A percentile compares a stretch with the other conserved stretches of the same genome.
Evolutionary conservation across 2,329 filamentous ascomycete species (phyloP).

Genomic region (Bimuria novae-zelandiae): DNA sequence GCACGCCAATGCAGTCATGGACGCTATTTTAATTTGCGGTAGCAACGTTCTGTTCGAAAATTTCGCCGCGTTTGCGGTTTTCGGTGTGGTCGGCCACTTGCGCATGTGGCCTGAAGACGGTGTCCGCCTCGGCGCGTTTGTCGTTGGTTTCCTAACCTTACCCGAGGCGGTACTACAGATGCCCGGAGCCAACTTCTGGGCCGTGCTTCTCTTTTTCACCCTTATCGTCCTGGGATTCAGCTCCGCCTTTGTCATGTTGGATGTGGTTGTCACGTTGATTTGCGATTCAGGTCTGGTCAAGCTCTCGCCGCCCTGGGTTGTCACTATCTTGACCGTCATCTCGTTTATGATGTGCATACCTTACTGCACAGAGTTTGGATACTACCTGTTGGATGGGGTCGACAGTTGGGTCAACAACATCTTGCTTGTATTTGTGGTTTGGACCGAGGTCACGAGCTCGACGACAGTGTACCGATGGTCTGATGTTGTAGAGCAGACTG

Average conservation of each 20-base stretch:
- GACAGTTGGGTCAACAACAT: constrained; percentile 63
- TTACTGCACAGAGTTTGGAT: constrained; percentile 63
- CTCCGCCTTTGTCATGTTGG: constrained; percentile 64
- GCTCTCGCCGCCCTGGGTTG: constrained; percentile 53
- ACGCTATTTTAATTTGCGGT: constrained; percentile 59
- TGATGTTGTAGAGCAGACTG: constrained; percentile 52
- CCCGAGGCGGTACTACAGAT: constrained; percentile 62
- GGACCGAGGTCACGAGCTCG: constrained; percentile 57
- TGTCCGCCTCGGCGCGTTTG: constrained; percentile 59
- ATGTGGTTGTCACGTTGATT: constrained; percentile 59
- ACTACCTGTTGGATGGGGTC: constrained; percentile 59
- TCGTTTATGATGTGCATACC: constrained; percentile 61
- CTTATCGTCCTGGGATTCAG: constrained; percentile 63
- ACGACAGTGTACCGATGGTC: constrained; percentile 60
- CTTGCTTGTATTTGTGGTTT: constrained; percentile 59
- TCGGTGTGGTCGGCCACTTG: constrained; percentile 61
- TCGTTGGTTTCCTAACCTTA: constrained; percentile 62
- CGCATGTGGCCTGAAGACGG: constrained; percentile 48
- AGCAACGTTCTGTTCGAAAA: constrained; percentile 64
- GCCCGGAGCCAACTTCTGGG: constrained; percentile 63
- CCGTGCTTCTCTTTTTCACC: constrained; percentile 62
- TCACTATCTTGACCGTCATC: constrained; percentile 54
- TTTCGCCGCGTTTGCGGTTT: constrained; percentile 56
- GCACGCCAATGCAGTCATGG: constrained; percentile 64
- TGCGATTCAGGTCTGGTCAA: constrained; percentile 57